phyloP scores from a whole-genome alignment of 371 early-diverging fungal genomes.

The Lichtheimia ramosa region DNA sequence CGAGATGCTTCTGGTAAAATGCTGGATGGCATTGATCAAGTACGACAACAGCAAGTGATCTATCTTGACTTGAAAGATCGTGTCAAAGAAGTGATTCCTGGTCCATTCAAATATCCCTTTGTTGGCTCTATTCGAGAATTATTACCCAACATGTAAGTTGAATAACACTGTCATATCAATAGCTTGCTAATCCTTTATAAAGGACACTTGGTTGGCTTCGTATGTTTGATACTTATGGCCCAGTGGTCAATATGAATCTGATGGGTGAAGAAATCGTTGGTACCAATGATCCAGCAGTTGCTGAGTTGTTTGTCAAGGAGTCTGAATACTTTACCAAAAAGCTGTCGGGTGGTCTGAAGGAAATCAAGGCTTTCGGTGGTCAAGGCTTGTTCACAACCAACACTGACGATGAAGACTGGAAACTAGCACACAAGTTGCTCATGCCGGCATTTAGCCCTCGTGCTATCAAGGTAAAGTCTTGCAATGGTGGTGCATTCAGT shows the following conservation, averaged over 20 bases:
- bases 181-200: neutral
- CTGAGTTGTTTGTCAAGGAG: conserved; percentile 37
- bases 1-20: conserved; percentile 13
- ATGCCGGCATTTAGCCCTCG: conserved; percentile 52
- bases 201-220: conserved; percentile 14
- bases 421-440: conserved; percentile 51
- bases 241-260: conserved; percentile 20
- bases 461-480: conserved; percentile 31
- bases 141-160: conserved; percentile 24
- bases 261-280: conserved; percentile 13
- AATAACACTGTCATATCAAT: neutral
- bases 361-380: conserved; percentile 40
- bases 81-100: conserved; percentile 25
- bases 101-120: conserved; percentile 26
- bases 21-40: conserved; percentile 24
- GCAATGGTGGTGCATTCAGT: neutral
- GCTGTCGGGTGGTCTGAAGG: conserved; percentile 20
- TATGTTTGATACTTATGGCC: conserved; percentile 29
- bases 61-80: conserved; percentile 22
- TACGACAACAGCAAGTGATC: conserved; percentile 24
- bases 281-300: conserved; percentile 40
- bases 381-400: conserved; percentile 49
- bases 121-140: conserved; percentile 28
- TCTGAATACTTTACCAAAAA: conserved; percentile 47
- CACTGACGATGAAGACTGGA: conserved; percentile 45